phyloP scores from a whole-genome alignment of 2,329 filamentous ascomycete species.

The Pseudogymnoascus sp. region DNA sequence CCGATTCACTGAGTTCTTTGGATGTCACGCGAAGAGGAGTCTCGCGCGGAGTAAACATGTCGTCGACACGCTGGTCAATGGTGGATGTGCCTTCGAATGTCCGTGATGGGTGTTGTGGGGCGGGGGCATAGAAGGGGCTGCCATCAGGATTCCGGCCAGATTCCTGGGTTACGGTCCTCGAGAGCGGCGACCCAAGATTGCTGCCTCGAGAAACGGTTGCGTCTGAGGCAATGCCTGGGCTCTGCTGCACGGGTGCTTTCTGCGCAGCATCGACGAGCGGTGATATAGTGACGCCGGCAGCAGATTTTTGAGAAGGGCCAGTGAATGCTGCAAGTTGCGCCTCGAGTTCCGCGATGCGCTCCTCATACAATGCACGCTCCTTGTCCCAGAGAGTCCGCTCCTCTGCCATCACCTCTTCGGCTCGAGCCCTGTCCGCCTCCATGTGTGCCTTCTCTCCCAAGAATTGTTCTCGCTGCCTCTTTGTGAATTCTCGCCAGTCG shows the following conservation, averaged over 20 bases:
- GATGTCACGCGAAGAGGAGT: conserved; percentile 23
- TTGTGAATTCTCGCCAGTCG: conserved; percentile 25
- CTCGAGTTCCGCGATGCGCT: conserved; percentile 24
- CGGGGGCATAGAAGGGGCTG: conserved; percentile 27
- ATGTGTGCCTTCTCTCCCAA: conserved; percentile 27
- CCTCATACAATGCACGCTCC: conserved; percentile 21
- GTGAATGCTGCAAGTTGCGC: conserved; percentile 12
- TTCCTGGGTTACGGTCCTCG: conserved; percentile 23
- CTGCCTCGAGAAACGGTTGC: neutral
- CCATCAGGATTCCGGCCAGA: conserved; percentile 28
- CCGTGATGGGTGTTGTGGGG: conserved; percentile 24
- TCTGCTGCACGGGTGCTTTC: neutral
- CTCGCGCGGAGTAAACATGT: conserved; percentile 21
- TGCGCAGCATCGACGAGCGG: neutral
- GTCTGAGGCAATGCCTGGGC: neutral
- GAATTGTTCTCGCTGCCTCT: conserved; percentile 23
- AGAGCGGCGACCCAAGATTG: neutral
- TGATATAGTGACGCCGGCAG: neutral
- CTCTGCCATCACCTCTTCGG: conserved; percentile 26
- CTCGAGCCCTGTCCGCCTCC: conserved; percentile 22
- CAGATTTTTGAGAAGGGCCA: neutral
- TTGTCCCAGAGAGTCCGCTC: conserved; percentile 27
- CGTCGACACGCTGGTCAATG: conserved; percentile 21
- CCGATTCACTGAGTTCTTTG: conserved; percentile 25
- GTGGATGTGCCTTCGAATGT: conserved; percentile 21